A percentile compares a stretch with the other conserved stretches of the same genome.
phyloP scores from a whole-genome alignment of 2,329 filamentous ascomycete genomes.

The Laburnicola sp. region DNA sequence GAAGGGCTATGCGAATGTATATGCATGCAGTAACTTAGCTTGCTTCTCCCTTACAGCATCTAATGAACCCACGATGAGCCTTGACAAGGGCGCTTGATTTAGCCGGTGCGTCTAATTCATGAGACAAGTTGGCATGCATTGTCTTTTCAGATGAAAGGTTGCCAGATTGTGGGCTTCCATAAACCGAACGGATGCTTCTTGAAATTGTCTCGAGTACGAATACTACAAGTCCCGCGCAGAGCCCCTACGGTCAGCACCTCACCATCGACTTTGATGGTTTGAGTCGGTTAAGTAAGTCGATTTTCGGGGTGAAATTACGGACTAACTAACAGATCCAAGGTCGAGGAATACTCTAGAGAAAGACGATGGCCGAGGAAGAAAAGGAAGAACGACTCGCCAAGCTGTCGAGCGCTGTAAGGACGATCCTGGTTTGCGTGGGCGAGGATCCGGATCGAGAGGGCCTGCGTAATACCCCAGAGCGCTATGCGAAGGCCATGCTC shows the following conservation, averaged over 20 bases:
- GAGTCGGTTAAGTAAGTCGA: constrained; percentile 54
- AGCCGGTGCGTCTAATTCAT: no score
- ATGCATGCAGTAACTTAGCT: no score
- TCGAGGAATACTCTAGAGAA: constrained; percentile 64
- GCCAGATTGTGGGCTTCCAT: no score
- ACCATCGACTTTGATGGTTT: constrained; percentile 58
- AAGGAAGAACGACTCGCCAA: constrained; percentile 59
- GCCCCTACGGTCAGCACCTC: constrained; percentile 53
- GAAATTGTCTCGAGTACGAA: constrained; percentile 11
- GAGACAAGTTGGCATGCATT: no score
- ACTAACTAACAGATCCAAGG: constrained; percentile 46
- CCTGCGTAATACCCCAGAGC: constrained; percentile 68
- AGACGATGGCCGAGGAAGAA: constrained; percentile 61
- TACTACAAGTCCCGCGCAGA: constrained; percentile 54
- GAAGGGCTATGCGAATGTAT: no score
- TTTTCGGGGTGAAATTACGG: background rate
- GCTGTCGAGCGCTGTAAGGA: constrained; percentile 63
- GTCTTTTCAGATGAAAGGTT: no score
- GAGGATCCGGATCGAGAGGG: constrained; percentile 68
- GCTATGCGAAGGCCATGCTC: constrained; percentile 93
- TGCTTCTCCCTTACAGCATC: no score
- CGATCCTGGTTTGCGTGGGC: constrained; percentile 67
- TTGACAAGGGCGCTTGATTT: no score
- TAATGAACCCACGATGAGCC: no score
- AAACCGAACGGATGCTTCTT: background rate